Percentiles rank a stretch among this genome's conserved stretches.
These are phyloP conservation scores for Silene vulgaris DNA, from an alignment of 179 eudicot genomes.

Conservation along the genomic window DNA sequence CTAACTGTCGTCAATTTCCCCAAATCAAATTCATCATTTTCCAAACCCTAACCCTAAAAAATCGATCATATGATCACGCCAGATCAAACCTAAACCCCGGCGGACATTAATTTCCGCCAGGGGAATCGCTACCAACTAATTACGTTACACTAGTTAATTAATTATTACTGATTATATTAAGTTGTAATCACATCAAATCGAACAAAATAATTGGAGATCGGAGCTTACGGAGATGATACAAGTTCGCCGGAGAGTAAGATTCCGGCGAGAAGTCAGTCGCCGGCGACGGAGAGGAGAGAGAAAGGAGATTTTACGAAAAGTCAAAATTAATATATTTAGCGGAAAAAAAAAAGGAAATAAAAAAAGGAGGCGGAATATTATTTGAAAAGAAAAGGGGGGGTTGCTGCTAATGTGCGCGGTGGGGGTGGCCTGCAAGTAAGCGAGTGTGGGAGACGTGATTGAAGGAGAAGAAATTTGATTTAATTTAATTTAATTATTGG, in stretches of 20 bases:
- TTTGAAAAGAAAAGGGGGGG: conserved; percentile 11
- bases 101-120: conserved; percentile 26
- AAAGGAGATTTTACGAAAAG: conserved; percentile 17
- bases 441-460: conserved; percentile 30
- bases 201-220: conserved; percentile 21
- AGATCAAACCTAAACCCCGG: conserved; percentile 25
- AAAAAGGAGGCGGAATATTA: neutral
- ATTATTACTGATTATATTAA: neutral
- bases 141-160: neutral
- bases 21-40: conserved; percentile 12
- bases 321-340: neutral
- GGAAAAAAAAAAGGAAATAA: neutral
- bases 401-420: conserved; percentile 8
- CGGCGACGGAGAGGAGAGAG: conserved; percentile 17
- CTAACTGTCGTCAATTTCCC: neutral
- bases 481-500: neutral
- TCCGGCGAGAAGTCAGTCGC: conserved; percentile 20
- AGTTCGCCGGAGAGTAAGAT: conserved; percentile 2
- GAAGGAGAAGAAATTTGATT: conserved; percentile 17
- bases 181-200: neutral
- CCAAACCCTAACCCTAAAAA: conserved; percentile 32
- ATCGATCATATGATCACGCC: conserved; percentile 17
- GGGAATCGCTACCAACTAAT: conserved; percentile 18
- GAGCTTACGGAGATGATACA: conserved; percentile 28
- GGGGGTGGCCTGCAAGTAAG: neutral